phyloP scores from a whole-genome alignment of 1,284 basidiomycete species.

The Malassezia japonica region DNA sequence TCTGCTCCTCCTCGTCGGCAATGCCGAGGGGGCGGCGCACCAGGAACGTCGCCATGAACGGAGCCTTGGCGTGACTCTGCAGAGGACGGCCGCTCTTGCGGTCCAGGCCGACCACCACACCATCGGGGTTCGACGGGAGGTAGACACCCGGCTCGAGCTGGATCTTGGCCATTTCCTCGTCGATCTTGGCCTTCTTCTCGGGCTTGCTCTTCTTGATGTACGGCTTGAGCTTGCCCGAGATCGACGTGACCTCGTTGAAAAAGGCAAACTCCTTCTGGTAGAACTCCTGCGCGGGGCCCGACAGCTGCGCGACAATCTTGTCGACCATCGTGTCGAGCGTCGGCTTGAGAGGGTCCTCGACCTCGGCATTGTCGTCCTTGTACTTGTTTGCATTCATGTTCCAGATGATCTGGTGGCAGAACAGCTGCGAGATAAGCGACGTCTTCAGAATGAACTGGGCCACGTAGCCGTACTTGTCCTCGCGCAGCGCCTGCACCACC shows the following conservation, averaged over 20 bases:
- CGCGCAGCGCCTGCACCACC: conserved; percentile 83
- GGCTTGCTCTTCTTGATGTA: conserved; percentile 90
- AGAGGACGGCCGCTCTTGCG: conserved; percentile 89
- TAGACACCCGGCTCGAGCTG: conserved; percentile 87
- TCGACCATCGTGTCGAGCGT: conserved; percentile 77
- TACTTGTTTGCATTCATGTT: conserved; percentile 99
- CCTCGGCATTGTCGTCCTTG: conserved; percentile 65
- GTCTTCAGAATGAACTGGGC: conserved; percentile 94
- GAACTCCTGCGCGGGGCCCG: conserved; percentile 80
- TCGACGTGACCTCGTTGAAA: conserved; percentile 91
- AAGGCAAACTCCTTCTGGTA: conserved; percentile 93
- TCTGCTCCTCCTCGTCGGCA: conserved; percentile 23
- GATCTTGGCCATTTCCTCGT: conserved; percentile 98
- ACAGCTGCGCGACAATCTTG: conserved; percentile 71
- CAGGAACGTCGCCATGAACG: conserved; percentile 99
- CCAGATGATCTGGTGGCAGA: conserved; percentile 99
- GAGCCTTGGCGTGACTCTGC: conserved; percentile 96
- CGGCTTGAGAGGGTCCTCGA: conserved; percentile 89
- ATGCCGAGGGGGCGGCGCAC: conserved; percentile 55
- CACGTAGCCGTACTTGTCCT: conserved; percentile 74
- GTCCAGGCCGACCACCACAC: conserved; percentile 88
- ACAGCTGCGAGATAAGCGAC: conserved; percentile 89
- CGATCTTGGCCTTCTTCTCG: conserved; percentile 99
- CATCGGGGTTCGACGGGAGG: conserved; percentile 93
- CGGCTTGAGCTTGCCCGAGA: conserved; percentile 94